Evolutionary conservation across 495 filamentous ascomycete species (phyloP), one percentile per base, ranked within the genome.

Genomic region (Penicillium chermesinum): DNA sequence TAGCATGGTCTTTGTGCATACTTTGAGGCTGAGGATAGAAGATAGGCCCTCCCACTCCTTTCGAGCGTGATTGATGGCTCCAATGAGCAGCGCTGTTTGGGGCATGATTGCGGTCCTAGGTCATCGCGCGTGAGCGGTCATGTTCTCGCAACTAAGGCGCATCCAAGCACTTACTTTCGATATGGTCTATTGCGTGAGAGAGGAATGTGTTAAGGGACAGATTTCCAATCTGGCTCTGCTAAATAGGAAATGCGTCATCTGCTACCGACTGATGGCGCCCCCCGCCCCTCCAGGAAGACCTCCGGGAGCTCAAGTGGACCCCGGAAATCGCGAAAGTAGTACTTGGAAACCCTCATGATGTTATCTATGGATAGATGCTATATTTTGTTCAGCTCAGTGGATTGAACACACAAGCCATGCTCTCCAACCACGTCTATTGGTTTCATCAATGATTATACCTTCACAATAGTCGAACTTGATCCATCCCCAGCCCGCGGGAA

Each of bases 41-140:
- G 69, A 66, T 27, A 81, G 62, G 25, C 67, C 70, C 51, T 79
- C 70, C 81, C 79, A 83, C 56, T 83, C 77, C 44, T 72, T 72
- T 41, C 70, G 63, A 42, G 78, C 71, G 44, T 78, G 73, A 19
- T 71, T 66, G 38, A 84, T 73, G 16, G 61, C 71, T 44, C 81
- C 81, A 52, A 83, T 74, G 40, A 83, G 65, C 14, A 84, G 71
- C 16, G 78, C 76, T 38, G 73, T 58, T 55, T 73, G 71, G 17
- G 62, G 33, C 66, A 72, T 73, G 33, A 37, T 53, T 45, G 47
- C 34, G 27, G 39, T 38, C 2, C 15, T 21, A 37, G 27, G 16
- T 44, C 14, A 48, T 33, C 56, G 39, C 34, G 39, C 20, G 21
- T 57, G 9, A 62, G 56, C 38, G 49, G 22, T 30, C 25, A 10